Evolutionary conservation across 208 protist genomes (phyloP).

Genomic region (Herpetomonas samuelpessoai): DNA sequence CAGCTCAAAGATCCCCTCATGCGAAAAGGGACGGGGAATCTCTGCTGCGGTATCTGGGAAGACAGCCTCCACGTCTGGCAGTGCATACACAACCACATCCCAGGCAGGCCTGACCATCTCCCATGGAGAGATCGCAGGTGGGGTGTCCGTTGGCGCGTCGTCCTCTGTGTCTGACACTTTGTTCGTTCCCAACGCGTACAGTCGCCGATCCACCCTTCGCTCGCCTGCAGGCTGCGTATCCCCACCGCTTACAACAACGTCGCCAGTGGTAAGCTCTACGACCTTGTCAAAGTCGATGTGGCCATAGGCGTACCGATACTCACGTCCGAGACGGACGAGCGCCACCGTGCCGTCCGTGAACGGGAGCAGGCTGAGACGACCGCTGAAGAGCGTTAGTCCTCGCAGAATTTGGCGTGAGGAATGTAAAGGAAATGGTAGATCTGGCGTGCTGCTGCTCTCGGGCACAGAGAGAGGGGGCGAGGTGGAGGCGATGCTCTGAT

Average conservation of each 20-base stretch:
- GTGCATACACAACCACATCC: not conserved
- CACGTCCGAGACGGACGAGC: not conserved
- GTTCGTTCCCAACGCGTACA: not conserved
- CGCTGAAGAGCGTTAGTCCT: not conserved
- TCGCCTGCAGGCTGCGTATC: not conserved
- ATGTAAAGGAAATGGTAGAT: too few species aligned
- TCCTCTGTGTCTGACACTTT: not conserved
- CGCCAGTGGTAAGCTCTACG: not conserved
- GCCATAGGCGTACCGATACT: not conserved
- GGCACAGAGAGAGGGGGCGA: too few species aligned
- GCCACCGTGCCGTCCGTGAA: conserved; percentile 7
- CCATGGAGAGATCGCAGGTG: not conserved
- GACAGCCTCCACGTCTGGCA: not conserved
- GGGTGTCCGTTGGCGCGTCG: not conserved
- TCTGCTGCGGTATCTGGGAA: not conserved
- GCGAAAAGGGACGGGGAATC: too few species aligned
- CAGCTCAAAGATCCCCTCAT: too few species aligned
- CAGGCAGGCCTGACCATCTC: too few species aligned
- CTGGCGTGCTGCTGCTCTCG: too few species aligned
- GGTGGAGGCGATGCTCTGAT: too few species aligned
- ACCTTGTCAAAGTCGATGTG: conserved; percentile 1
- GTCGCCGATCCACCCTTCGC: not conserved
- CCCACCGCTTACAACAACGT: not conserved
- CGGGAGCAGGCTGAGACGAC: not conserved
- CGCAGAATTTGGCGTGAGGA: not conserved